Base-by-base conservation (phyloP, 441 rosid species). In the Populus hybrid region DNA sequence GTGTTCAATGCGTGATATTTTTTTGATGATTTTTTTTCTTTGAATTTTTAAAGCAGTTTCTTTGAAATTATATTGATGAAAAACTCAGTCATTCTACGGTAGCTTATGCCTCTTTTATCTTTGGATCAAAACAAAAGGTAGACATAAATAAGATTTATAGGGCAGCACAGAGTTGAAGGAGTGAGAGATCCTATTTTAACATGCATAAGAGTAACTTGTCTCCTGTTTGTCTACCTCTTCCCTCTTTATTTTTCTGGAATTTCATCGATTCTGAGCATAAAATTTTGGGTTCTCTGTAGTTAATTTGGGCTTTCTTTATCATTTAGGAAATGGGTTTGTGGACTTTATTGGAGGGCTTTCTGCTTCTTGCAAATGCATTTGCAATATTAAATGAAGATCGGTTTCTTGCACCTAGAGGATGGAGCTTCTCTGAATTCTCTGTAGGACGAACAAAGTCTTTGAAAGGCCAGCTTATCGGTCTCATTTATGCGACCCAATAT, bases 351-450 rank as follows among this genome's bases (percentile, higher is more conserved):
- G 97, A 94, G 84, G 99, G 97, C 11, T 86, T 85, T 74, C 87
- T 94, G 77, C 97, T 95, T 74, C 92, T 95, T 80, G 97, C 97
- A 24, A 95, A 95, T 83, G 99, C 93, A 70, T 75, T 95, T 36
- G 99, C 99, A 14, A 92, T 91, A 82, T 83, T 95, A 71, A 95
- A 95, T 34, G 99, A 95, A 87, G 98, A 95, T 69, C 93, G 97
- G 21, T 92, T 94, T 85, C 94, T 94, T 63, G 91, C 90, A 59
- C 96, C 91, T 23, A 86, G 90, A 83, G 98, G 97, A 75, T 95
- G 97, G 97, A 91, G 93, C 82, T 90, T 92, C 80, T 88, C 86
- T 16, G 94, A 91, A 77, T 85, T 92, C 75, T 91, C 96, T 20
- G 89, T 85, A 1, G 90, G 89, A 10, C 80, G 81, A 42, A 81